Evolutionary conservation across 2,329 filamentous ascomycete genomes (phyloP), one percentile per base, ranked within the genome.

Genomic region (Beauveria scarabaeidicola): DNA sequence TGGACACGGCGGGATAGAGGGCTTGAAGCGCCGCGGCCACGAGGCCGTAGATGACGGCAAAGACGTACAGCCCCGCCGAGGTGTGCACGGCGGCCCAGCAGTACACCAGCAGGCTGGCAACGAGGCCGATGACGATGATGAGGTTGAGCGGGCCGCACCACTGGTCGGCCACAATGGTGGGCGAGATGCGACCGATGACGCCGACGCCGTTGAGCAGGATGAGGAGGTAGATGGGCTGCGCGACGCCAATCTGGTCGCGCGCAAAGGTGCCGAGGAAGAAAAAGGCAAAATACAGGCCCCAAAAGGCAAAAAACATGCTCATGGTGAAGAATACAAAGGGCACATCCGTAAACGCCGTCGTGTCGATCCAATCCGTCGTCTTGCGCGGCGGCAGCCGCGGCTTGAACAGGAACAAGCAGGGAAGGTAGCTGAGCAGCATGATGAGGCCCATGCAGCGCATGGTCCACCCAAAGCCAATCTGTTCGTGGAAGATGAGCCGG

Each of bases 381-480:
- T 68, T 74, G 0, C 75, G 68, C 0, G 72, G 75, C 11, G 73
- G 73, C 3, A 81, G 63, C 1, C 73, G 66, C 0, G 77, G 72
- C 44, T 70, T 73, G 62, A 76, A 70, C 52, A 77, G 72, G 2
- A 73, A 56, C 2, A 77, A 63, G 2, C 68, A 72, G 1, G 72
- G 69, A 0, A 70, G 36, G 5, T 78, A 69, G 0, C 77, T 82
- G 0, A 59, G 67, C 25, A 74, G 64, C 59, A 78, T 73, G 4
- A 79, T 68, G 61, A 81, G 78, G 1, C 73, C 80, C 58, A 81
- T 75, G 13, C 74, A 69, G 1, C 80, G 71, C 2, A 78, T 72
- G 0, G 82, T 77, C 83, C 82, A 85, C 15, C 74, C 72, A 61
- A 84, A 85, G 1, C 82, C 81, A 15, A 84, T 66, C 3, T 65